Base-by-base conservation (phyloP, 768 basidiomycete genomes). In the Neoboletus magnificus region DNA sequence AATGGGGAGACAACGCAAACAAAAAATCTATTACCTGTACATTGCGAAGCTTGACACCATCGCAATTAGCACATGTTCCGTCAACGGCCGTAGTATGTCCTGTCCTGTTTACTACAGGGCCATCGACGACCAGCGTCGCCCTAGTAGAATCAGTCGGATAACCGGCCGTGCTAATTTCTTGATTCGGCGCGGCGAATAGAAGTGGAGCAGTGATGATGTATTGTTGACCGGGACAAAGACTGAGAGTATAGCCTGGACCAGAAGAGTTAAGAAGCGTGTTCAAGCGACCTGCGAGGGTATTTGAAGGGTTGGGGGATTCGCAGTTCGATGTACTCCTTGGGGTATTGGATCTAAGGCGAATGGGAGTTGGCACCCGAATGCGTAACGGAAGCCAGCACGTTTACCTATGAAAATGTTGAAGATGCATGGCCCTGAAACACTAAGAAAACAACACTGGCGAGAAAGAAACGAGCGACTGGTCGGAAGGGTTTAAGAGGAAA, bases 121-220 rank as follows among this genome's bases (percentile, higher is more conserved):
- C 92, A 59, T 72, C 72, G 11, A 93, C 86, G 35, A 85, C 76
- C 16, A 94, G 77, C 4, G 78, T 82, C 6, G 92, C 92, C 56
- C 92, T 78, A 11, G 77, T 75, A 50, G 79, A 74, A 22, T 78
- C 89, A 0, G 78, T 82, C 0, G 92, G 92, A 57, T 91, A 88
- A 16, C 89, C 89, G 7, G 77, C 62, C 0, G 92, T 94, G 60
- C 83, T 89, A 45, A 94, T 92, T 71, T 93, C 92, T 71, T 94
- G 86, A 61, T 85, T 76, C 0, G 80, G 76, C 12, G 83, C 79
- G 0, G 83, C 76, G 62, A 91, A 91, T 32, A 79, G 70, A 48
- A 94, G 77, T 1, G 89, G 85, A 3, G 82, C 79, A 50, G 81
- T 77, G 57, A 93, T 80, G 57, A 79, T 55, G 65, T 94, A 93